Base-by-base conservation (phyloP, 1,284 basidiomycete genomes). In the Dichomitus squalens region DNA sequence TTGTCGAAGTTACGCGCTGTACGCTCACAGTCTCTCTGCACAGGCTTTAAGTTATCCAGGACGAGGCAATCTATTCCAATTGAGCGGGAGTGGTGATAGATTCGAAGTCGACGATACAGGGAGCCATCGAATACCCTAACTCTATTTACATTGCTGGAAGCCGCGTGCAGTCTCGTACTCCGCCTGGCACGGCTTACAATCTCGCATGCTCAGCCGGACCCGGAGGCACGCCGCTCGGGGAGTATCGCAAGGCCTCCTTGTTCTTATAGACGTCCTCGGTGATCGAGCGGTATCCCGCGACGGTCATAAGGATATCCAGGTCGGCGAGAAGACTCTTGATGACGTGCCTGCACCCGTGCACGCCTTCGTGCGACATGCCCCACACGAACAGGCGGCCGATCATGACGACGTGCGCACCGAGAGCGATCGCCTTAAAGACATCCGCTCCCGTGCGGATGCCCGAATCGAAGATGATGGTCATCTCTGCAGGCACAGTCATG, bases 381-480 rank as follows among this genome's bases (percentile, higher is more conserved):
- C 78, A 82, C 12, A 81, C 75, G 64, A 75, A 81, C 49, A 81
- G 66, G 34, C 79, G 70, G 14, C 80, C 80, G 44, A 82, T 73
- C 65, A 73, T 69, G 50, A 80, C 79, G 12, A 73, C 77, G 57
- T 80, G 74, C 35, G 79, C 79, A 29, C 79, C 79, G 14, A 81
- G 69, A 18, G 79, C 79, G 53, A 81, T 63, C 1, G 84, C 84
- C 72, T 86, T 85, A 72, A 85, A 83, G 20, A 83, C 74, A 63
- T 86, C 84, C 16, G 81, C 68, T 11, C 80, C 84, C 11, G 79
- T 81, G 41, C 84, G 76, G 35, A 86, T 73, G 4, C 83, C 82
- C 18, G 81, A 84, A 68, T 87, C 85, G 66, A 86, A 86, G 25
- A 86, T 72, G 59, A 87, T 79, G 2, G 79, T 82, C 72, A 85